Conservation (phyloP, 2,329 filamentous ascomycete genomes). For the Tolypocladium amazonense region DNA sequence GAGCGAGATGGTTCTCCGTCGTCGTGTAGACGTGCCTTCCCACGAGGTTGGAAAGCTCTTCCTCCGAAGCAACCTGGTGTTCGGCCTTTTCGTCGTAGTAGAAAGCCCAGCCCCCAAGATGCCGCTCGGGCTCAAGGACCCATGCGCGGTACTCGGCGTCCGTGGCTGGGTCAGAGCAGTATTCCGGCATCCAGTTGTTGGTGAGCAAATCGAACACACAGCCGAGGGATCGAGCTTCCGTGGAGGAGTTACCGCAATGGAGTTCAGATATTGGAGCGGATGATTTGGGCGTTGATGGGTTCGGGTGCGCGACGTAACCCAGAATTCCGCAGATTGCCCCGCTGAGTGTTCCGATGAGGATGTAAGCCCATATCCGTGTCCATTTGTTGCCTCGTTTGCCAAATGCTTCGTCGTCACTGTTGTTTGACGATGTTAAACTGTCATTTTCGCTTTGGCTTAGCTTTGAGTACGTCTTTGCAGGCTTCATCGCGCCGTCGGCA, state of each 20-base stretch:
- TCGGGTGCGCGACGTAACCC: background rate
- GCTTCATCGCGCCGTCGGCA: background rate
- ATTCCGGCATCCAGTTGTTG: background rate
- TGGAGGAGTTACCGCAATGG: background rate
- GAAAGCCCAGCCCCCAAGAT: background rate
- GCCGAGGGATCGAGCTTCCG: background rate
- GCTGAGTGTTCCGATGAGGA: background rate
- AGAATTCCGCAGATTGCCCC: background rate
- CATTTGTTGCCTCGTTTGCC: background rate
- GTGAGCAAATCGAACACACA: background rate
- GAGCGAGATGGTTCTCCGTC: background rate
- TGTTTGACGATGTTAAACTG: background rate
- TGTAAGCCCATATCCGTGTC: background rate
- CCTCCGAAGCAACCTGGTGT: background rate
- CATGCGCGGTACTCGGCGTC: background rate
- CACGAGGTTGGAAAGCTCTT: background rate
- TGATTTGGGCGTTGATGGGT: background rate
- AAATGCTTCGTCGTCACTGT: background rate
- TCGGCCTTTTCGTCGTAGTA: background rate
- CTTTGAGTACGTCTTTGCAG: background rate
- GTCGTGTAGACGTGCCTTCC: background rate
- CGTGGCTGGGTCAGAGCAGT: background rate
- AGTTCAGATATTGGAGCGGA: background rate
- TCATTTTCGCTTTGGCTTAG: background rate
- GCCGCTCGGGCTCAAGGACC: background rate